A percentile compares a stretch with the other conserved stretches of the same genome.
Evolutionary conservation across 1,139 yeast species (phyloP).

Genomic region (Saccharomyces pastorianus): DNA sequence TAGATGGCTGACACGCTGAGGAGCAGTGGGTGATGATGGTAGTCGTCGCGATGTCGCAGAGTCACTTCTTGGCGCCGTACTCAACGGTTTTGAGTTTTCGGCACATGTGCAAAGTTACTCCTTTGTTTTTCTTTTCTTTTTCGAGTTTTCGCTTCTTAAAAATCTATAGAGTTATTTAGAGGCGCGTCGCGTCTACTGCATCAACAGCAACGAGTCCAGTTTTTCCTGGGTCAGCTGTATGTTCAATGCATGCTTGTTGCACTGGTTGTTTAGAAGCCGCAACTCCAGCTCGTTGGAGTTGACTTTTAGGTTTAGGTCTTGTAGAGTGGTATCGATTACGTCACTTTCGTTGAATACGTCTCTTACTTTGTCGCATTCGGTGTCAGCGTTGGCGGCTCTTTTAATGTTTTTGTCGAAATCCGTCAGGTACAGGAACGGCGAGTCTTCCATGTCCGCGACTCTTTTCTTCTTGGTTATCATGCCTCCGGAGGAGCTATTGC

Average conservation of each 20-base stretch:
- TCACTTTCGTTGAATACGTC: constrained; percentile 17
- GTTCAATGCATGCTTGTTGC: constrained; percentile 13
- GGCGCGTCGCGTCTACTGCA: neutral
- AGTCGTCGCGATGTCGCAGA: too few species aligned
- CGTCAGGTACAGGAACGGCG: constrained; percentile 19
- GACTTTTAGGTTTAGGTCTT: constrained; percentile 15
- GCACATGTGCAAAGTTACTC: too few species aligned
- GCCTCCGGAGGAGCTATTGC: neutral
- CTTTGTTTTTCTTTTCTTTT: neutral
- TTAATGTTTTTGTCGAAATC: constrained; percentile 10
- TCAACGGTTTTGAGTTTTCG: too few species aligned
- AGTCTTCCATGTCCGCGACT: constrained; percentile 10
- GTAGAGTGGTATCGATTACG: constrained; percentile 15
- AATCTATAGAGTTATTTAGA: too few species aligned
- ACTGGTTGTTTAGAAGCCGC: constrained; percentile 21
- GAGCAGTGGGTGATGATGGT: too few species aligned
- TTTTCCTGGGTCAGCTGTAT: constrained; percentile 14
- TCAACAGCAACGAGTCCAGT: constrained; percentile 12
- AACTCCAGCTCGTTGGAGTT: constrained; percentile 22
- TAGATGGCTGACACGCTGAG: too few species aligned
- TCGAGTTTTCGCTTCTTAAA: neutral
- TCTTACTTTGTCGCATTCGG: constrained; percentile 12
- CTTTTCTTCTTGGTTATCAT: constrained; percentile 4
- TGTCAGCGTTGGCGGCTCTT: constrained; percentile 7
- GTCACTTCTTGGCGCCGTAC: too few species aligned